These are phyloP conservation scores for Neckera pumila DNA, from an alignment of 225 moss, liverwort and hornwort genomes.

Conservation along the genomic window DNA sequence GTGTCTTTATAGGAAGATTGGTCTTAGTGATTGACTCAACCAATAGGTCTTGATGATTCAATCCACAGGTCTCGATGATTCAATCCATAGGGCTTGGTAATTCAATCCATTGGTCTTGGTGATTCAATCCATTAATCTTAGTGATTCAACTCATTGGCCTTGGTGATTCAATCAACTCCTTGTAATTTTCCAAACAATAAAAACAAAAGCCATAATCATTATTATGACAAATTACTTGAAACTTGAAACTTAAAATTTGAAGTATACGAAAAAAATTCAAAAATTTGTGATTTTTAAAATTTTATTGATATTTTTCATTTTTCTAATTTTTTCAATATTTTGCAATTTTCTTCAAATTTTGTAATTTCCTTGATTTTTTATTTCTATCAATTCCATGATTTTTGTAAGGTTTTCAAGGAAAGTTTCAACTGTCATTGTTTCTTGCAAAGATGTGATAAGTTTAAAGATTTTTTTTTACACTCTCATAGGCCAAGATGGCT, in stretches of 20 bases:
- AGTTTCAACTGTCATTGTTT: not conserved
- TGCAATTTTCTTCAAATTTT: not conserved
- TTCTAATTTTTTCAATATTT: not conserved
- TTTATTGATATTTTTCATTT: not conserved
- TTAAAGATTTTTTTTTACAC: not conserved
- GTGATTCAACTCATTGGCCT: too few species aligned
- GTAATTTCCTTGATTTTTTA: not conserved
- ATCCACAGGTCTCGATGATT: not conserved
- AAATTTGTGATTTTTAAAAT: too few species aligned
- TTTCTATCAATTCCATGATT: not conserved
- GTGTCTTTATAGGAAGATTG: not conserved
- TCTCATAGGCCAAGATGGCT: not conserved
- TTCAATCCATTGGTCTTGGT: not conserved
- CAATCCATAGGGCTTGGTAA: not conserved
- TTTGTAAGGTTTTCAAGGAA: not conserved
- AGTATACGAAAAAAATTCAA: too few species aligned
- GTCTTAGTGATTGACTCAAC: not conserved
- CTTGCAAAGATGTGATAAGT: fast-evolving
- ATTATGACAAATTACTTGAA: too few species aligned
- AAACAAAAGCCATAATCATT: not conserved
- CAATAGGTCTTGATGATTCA: not conserved
- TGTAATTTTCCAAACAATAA: not conserved
- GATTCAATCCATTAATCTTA: not conserved
- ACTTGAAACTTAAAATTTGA: not conserved
- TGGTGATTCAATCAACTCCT: not conserved